Conservation (phyloP, 805 yeast genomes). For the Wickerhamomyces ciferrii region DNA sequence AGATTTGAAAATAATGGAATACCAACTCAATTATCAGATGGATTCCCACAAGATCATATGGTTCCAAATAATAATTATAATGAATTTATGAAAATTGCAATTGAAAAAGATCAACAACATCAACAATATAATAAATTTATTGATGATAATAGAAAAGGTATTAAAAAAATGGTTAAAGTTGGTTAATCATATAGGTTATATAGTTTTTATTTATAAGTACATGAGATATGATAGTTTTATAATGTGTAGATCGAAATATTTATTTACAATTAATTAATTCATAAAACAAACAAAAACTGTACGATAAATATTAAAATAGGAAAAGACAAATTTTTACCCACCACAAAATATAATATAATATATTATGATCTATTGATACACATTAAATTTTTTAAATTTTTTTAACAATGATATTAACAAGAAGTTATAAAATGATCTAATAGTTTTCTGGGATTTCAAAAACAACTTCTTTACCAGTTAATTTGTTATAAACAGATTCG, state of each 20-base stretch:
- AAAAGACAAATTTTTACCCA: not conserved
- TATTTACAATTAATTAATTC: not conserved
- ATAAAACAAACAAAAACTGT: not conserved
- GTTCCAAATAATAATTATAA: constrained; percentile 6
- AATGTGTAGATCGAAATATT: too few relatives aligned
- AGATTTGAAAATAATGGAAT: constrained; percentile 5
- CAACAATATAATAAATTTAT: constrained; percentile 13
- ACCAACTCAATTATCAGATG: too few relatives aligned
- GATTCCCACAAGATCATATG: constrained; percentile 1
- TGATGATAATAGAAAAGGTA: constrained; percentile 5
- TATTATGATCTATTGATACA: not conserved
- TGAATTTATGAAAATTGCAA: constrained; percentile 17
- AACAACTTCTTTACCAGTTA: constrained; percentile 99
- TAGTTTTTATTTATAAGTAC: not conserved
- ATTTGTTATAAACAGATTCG: constrained; percentile 97
- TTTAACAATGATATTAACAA: too few relatives aligned
- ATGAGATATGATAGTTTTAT: too few relatives aligned
- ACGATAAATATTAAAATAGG: not conserved
- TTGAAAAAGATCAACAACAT: constrained; percentile 10
- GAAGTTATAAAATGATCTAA: too few relatives aligned
- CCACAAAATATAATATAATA: not conserved
- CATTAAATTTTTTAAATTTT: too few relatives aligned
- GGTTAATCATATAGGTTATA: not conserved
- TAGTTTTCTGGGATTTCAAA: constrained; percentile 79
- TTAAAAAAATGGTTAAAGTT: not conserved